Percentiles rank a stretch among this genome's conserved stretches.
phyloP scores from a whole-genome alignment of 768 basidiomycete genomes.

The Naematelia aurantialba region DNA sequence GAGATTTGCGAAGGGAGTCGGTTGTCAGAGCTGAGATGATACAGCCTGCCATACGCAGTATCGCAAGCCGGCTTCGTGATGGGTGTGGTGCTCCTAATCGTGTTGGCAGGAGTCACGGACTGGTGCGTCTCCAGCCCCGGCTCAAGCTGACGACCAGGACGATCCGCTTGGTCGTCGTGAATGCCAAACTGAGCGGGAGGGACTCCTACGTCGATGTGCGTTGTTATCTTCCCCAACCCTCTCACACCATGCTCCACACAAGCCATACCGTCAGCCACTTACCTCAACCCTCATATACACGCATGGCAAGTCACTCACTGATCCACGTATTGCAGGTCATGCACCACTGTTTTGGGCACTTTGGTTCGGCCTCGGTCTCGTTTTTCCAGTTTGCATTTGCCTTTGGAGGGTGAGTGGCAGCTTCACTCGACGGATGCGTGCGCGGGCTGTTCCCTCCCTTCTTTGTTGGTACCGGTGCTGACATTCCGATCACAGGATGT shows the following conservation, averaged over 20 bases:
- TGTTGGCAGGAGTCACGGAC: slow-evolving; percentile 73
- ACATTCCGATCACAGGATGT: slow-evolving; percentile 67
- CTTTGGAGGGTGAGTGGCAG: slow-evolving; percentile 66
- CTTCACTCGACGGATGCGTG: background rate
- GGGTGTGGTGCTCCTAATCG: slow-evolving; percentile 74
- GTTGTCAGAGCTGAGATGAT: slow-evolving; percentile 4
- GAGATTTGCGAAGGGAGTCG: background rate
- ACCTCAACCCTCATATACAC: no score
- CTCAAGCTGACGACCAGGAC: slow-evolving; percentile 64
- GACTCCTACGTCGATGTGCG: slow-evolving; percentile 73
- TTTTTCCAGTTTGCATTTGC: slow-evolving; percentile 98
- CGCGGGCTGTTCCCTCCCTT: no score
- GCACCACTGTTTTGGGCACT: slow-evolving; percentile 84
- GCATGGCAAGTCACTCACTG: no score
- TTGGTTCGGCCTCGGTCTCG: slow-evolving; percentile 88
- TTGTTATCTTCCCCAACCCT: background rate
- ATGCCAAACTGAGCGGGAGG: slow-evolving; percentile 90
- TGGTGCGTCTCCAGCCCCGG: slow-evolving; percentile 27
- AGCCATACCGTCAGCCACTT: no score
- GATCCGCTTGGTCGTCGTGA: slow-evolving; percentile 88
- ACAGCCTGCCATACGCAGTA: slow-evolving; percentile 85
- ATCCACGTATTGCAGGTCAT: slow-evolving; percentile 67
- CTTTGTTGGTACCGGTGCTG: background rate
- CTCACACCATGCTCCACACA: no score
- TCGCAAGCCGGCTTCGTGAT: slow-evolving; percentile 90